Conservation (phyloP, 2,329 filamentous ascomycete genomes). For the Thelonectria rubi region DNA sequence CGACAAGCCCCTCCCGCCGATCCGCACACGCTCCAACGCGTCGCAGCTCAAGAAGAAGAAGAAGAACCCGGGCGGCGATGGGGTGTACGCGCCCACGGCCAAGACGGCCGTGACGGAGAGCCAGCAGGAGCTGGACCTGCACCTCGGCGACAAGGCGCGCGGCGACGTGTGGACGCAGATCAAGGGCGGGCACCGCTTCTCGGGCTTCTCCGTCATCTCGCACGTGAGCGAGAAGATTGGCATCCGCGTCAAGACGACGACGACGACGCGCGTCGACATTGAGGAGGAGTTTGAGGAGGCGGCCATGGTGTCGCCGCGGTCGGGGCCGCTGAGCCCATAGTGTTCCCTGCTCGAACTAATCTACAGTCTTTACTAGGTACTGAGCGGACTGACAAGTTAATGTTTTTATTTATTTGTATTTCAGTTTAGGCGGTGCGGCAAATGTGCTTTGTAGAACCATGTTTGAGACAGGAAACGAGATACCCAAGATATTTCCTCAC, state of each 20-base stretch:
- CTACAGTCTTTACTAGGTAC: slow-evolving; percentile 2
- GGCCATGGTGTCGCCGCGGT: slow-evolving; percentile 3
- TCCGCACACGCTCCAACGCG: slow-evolving; percentile 13
- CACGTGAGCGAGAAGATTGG: slow-evolving; percentile 34
- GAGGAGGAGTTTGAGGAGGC: slow-evolving; percentile 17
- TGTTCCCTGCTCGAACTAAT: slow-evolving; percentile 2
- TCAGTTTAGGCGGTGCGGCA: background rate
- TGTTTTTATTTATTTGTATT: slow-evolving; percentile 5
- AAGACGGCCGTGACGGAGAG: slow-evolving; percentile 35
- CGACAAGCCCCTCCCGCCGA: slow-evolving; percentile 7
- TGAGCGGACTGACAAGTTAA: background rate
- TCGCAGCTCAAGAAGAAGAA: slow-evolving; percentile 5
- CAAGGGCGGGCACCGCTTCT: slow-evolving; percentile 35
- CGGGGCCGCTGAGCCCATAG: slow-evolving; percentile 13
- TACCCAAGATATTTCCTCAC: background rate
- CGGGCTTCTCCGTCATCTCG: slow-evolving; percentile 36
- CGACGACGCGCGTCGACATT: slow-evolving; percentile 18
- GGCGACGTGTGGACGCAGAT: slow-evolving; percentile 47
- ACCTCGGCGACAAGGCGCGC: slow-evolving; percentile 43
- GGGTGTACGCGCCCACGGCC: background rate
- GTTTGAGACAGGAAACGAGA: background rate
- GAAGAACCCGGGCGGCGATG: no score
- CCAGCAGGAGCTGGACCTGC: slow-evolving; percentile 35
- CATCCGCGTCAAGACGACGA: slow-evolving; percentile 38
- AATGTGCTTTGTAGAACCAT: background rate